Evolutionary conservation across 768 basidiomycete genomes (phyloP).

Genomic region (Vararia minispora): DNA sequence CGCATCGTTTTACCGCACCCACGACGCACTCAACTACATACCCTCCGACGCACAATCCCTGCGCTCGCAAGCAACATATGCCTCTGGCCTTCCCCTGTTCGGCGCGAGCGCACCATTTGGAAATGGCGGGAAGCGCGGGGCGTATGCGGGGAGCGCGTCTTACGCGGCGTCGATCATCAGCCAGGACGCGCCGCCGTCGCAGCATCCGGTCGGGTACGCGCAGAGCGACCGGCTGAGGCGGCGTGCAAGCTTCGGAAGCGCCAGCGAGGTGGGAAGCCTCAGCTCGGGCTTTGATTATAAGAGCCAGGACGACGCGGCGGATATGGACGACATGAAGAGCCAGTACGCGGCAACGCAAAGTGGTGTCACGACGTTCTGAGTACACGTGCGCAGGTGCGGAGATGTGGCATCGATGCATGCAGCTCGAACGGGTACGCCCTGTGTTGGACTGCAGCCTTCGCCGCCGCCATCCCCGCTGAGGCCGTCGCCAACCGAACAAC

Average conservation of each 20-base stretch:
- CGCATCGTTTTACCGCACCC: conserved; percentile 88
- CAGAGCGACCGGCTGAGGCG: conserved; percentile 85
- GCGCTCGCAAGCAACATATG: conserved; percentile 92
- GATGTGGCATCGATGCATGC: too few relatives aligned
- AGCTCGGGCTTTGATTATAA: conserved; percentile 69
- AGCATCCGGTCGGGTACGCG: conserved; percentile 66
- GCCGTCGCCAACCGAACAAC: too few relatives aligned
- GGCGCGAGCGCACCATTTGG: conserved; percentile 58
- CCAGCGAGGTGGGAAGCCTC: conserved; percentile 69
- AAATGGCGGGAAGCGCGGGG: conserved; percentile 51
- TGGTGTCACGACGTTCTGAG: conserved; percentile 76
- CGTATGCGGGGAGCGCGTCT: conserved; percentile 62
- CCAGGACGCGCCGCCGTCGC: conserved; percentile 56
- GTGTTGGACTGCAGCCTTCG: too few relatives aligned
- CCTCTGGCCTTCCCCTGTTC: conserved; percentile 85
- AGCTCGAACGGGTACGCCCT: too few relatives aligned
- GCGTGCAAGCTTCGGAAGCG: conserved; percentile 64
- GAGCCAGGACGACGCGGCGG: conserved; percentile 75
- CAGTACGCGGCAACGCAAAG: conserved; percentile 82
- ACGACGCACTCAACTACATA: conserved; percentile 89
- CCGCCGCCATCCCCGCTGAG: too few relatives aligned
- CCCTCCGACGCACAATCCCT: conserved; percentile 94
- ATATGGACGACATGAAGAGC: conserved; percentile 80
- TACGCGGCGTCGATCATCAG: conserved; percentile 92
- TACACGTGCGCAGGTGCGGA: conserved; percentile 1